These are phyloP conservation scores for Fusarium circinatum DNA, from an alignment of 2,329 filamentous ascomycete species.

Conservation along the genomic window DNA sequence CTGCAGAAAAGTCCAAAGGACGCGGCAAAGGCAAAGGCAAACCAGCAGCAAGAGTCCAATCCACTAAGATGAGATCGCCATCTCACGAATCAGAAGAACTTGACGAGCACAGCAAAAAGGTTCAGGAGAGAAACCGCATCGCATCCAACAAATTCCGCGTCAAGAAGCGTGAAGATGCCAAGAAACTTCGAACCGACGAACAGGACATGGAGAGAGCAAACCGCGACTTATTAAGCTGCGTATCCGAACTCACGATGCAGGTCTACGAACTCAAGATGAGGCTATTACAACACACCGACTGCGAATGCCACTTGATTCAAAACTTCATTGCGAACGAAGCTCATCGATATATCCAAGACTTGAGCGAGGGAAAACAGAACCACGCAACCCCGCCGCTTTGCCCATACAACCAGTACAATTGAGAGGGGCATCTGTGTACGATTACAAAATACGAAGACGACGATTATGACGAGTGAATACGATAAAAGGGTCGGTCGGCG, in stretches of 20 bases:
- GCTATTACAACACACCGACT: slow-evolving; percentile 38
- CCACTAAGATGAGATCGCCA: accelerated
- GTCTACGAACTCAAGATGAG: slow-evolving; percentile 39
- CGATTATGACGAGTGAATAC: background rate
- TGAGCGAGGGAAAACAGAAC: background rate
- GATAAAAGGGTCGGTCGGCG: background rate
- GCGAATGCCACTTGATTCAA: slow-evolving; percentile 39
- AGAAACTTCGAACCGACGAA: slow-evolving; percentile 26
- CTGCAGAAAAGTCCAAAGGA: background rate
- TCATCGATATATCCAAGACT: slow-evolving; percentile 15
- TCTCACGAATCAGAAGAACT: background rate
- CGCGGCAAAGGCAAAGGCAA: background rate
- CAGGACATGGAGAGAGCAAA: slow-evolving; percentile 30
- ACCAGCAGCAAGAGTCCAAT: background rate
- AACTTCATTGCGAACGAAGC: slow-evolving; percentile 37
- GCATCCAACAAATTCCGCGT: slow-evolving; percentile 42
- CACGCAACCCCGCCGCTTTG: background rate
- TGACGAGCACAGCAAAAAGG: background rate
- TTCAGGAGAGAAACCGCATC: slow-evolving; percentile 37
- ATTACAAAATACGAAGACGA: background rate
- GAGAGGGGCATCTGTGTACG: background rate
- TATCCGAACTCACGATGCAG: slow-evolving; percentile 30
- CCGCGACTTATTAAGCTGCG: slow-evolving; percentile 8
- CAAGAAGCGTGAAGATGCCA: slow-evolving; percentile 34
- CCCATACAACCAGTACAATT: background rate